Evolutionary conservation across 2,329 filamentous ascomycete species (phyloP), one percentile per base, ranked within the genome.

Genomic region (Leptographium wingfieldii): DNA sequence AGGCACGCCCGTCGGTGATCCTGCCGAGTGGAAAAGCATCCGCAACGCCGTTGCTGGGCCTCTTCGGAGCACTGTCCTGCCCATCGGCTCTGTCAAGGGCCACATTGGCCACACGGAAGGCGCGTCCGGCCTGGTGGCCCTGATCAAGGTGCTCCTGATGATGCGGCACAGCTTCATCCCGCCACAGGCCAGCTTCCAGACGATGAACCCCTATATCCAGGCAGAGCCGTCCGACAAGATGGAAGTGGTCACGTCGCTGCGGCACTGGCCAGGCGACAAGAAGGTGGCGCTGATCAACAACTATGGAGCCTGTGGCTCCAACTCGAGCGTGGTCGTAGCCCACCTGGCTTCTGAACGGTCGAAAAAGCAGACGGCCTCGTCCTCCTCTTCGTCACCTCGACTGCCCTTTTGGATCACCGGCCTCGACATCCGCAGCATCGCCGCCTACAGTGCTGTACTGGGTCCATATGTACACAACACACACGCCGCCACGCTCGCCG

Each of bases 1-100:
- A 0, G 75, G 74, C 4, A 78, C 76, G 3, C 65, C 65, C 7
- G 71, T 72, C 1, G 75, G 74, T 0, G 74, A 76, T 49, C 70
- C 71, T 9, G 62, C 63, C 6, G 68, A 70, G 61, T 60, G 71
- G 43, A 70, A 64, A 2, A 69, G 69, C 35, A 65, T 73, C 5
- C 69, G 71, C 0, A 65, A 68, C 63, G 68, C 14, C 33, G 64
- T 69, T 7, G 69, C 72, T 3, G 58, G 71, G 11, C 65, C 1
- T 48, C 61, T 54, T 70, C 57, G 63, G 5, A n/a, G 48, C 0
- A 60, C 56, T 2, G 43, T 59, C 1, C 25, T 70, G 0, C 48
- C 38, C 1, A 7, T 71, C 4, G 67, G 68, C 10, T 70, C 70
- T 3, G 68, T 72, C 29, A 74, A 74, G 59, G 68, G 68, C 3